Evolutionary conservation across 139 green algal species (phyloP), one percentile per base, ranked within the genome.

Genomic region (Parachlorella kessleri): DNA sequence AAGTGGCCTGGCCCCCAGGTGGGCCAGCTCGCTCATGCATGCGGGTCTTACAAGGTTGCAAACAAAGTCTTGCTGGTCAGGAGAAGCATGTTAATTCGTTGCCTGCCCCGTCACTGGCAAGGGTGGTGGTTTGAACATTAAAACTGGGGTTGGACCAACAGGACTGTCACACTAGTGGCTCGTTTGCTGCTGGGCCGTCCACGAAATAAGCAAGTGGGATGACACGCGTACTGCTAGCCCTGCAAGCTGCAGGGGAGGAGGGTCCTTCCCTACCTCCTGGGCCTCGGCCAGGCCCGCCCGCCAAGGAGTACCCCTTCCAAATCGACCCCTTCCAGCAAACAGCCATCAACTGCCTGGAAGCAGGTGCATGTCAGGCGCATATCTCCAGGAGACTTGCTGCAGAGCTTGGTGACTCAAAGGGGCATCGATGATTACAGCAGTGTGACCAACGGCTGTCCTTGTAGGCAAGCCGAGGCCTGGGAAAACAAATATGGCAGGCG

Each of bases 301-400:
- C 88, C 28, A 81, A 80, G 42, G 65, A 84, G 35, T 92, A 90
- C 66, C 68, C 85, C 1, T 96, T 97, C 80, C 72, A 84, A 33
- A 72, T 97, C 8, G 91, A 97, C 75, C 89, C 93, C 1, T 97
- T 97, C 70, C 93, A 97, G 84, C 79, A 91, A 33, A 91, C 85
- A 26, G 84, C 93, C 3, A 86, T 94, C 37, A 91, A 92, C 33
- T 88, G 81, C 23, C 67, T 97, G 55, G 93, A 97, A 53, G 69
- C 85, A 68, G n/a, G n/a, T n/a, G n/a, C n/a, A n/a, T n/a, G n/a
- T n/a, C n/a, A n/a, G n/a, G n/a, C n/a, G n/a, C n/a, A n/a, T n/a
- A n/a, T n/a, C n/a, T n/a, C n/a, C n/a, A n/a, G n/a, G n/a, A n/a
- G n/a, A n/a, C n/a, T n/a, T n/a, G n/a, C n/a, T n/a, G n/a, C n/a